Evolutionary conservation across 192 early-diverging fungal genomes (phyloP), one percentile per base, ranked within the genome.

Genomic region (Geosiphon pyriformis): DNA sequence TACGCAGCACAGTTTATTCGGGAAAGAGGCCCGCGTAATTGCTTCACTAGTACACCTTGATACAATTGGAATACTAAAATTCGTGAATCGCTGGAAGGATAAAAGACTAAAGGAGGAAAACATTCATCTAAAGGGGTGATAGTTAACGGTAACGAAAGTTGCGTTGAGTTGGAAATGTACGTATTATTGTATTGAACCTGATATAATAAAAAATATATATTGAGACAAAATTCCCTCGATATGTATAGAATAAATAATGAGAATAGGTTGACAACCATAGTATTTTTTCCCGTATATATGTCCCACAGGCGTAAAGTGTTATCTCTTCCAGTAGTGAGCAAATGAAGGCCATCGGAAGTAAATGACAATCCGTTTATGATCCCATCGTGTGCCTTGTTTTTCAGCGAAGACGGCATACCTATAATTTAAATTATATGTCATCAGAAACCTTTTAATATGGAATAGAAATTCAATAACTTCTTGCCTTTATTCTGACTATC

Each of bases 301-400:
- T 84, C 82, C 91, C 91, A 93, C 7, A 87, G 74, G 17, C 82
- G 80, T 50, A 90, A 74, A 47, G 73, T 78, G 29, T 81, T 76
- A 67, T 89, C 89, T n/a, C 78, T 70, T 0, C 81, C 84, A 12
- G 78, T 72, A 22, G 80, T 84, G 49, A 90, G 56, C 12, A 94
- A 57, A 32, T 80, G 66, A 2, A 72, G 65, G 1, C 89, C 87
- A 71, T 87, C 84, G 0, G 76, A 77, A 2, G 85, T 84, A 65
- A 91, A 86, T 3, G 71, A 54, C 15, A 93, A 55, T n/a, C 90
- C 86, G 59, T 85, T 87, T 50, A 91, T 76, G 2, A 76, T 65
- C 25, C 77, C 77, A 17, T 74, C 77, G 31, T 90, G 88, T 0
- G 88, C 85, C 18, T 55, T 30, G 30, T 75, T 76, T 2, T 73